These are phyloP conservation scores for Fraxinus anomala DNA, from an alignment of 257 asterid species.

Conservation along the genomic window DNA sequence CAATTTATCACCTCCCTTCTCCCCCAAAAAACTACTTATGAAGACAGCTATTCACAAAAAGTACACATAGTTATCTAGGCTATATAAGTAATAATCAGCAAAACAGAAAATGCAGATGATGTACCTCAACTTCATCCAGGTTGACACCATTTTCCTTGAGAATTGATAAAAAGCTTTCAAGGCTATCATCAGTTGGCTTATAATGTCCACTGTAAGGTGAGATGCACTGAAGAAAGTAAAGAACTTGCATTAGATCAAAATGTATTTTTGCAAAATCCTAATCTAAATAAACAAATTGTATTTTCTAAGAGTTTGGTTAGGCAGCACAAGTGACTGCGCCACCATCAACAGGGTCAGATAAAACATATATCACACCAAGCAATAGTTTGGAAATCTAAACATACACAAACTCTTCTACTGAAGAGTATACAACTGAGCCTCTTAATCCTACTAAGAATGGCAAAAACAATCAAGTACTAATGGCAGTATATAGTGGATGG, in stretches of 20 bases:
- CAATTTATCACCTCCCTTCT: not conserved
- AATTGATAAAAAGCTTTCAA: slow-evolving; percentile 58
- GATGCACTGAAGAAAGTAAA: slow-evolving; percentile 52
- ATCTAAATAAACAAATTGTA: not conserved
- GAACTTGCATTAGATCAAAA: slow-evolving; percentile 21
- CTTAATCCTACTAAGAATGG: not conserved
- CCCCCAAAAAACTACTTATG: not conserved
- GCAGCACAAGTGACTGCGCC: not conserved
- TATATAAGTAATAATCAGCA: not conserved
- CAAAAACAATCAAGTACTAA: not conserved
- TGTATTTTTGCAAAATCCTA: not conserved
- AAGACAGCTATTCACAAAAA: not conserved
- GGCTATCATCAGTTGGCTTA: slow-evolving; percentile 84
- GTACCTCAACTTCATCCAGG: slow-evolving; percentile 71
- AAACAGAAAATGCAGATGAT: slow-evolving; percentile 13
- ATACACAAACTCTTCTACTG: not conserved
- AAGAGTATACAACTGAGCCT: slow-evolving; percentile 2
- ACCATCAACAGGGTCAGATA: slow-evolving; percentile 4
- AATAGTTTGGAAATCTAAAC: not conserved
- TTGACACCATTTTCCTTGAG: slow-evolving; percentile 77
- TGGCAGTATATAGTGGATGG: no score
- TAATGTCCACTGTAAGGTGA: slow-evolving; percentile 99
- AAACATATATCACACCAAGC: not conserved
- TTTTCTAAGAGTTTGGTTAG: not conserved
- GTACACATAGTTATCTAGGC: not conserved